Base-by-base conservation (phyloP, 306 rosid species). In the Acacia confusa region DNA sequence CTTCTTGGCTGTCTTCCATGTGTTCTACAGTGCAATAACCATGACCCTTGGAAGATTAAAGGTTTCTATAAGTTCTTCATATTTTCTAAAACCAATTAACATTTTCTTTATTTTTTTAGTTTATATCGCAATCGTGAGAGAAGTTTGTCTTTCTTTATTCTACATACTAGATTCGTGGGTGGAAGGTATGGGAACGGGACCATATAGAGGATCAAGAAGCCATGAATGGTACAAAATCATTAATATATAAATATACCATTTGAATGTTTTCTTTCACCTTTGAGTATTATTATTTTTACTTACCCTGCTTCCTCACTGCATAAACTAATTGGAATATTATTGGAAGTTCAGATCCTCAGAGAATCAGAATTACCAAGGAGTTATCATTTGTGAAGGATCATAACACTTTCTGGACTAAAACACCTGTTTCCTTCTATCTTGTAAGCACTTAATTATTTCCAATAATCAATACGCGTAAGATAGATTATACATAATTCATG, bases 311-410 rank as follows among this genome's bases (percentile, higher is more conserved):
- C 38, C 73, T 61, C 40, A 72, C 34, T 30, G 34, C 4, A 65
- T 32, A 15, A 63, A 64, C 41, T 65, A 19, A 25, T 36, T 81
- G 79, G 43, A 50, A 60, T 47, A 12, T 55, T 52, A 12, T 55
- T 52, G 45, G 36, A 50, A 30, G 72, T 52, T 61, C 89, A 91
- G 94, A 91, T 85, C 90, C 92, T 73, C 47, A 72, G 27, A 91
- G 90, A 66, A 89, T 91, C 85, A 89, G 94, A 85, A 92, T 91
- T 32, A 87, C 94, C 61, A 91, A 91, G 10, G 92, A 91, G 82
- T 85, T 88, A 48, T 91, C 94, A 1, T 91, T 91, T 74, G 92
- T 91, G 9, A 87, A 79, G 80, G 92, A 84, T 55, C 94, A 89
- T 50, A 85, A 82, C 15, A 85, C 87, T 74, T 80, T 53, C 73